These are phyloP conservation scores for Penicillium sp. DNA, from an alignment of 2,329 filamentous ascomycete species.

Conservation along the genomic window DNA sequence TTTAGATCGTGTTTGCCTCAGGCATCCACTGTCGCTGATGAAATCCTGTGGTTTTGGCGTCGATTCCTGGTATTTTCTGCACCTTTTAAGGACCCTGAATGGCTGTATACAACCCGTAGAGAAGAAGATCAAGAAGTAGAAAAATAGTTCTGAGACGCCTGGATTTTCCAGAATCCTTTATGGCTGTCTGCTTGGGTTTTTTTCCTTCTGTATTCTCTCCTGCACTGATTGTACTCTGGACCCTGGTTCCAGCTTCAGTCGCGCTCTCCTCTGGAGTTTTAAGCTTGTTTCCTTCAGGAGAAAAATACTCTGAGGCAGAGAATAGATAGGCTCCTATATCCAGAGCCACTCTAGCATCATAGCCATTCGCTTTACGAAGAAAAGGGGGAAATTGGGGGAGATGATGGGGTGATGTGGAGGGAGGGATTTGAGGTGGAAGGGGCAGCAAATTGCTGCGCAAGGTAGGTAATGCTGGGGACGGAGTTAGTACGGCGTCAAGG, in stretches of 20 bases:
- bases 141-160: not conserved
- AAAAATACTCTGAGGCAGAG: conserved; percentile 22
- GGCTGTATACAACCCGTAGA: conserved; percentile 4
- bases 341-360: conserved; percentile 39
- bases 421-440: conserved; percentile 20
- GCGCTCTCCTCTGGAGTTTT: not conserved
- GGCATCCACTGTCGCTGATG: conserved; percentile 8
- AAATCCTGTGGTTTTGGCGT: not conserved
- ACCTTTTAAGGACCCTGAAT: conserved; percentile 8
- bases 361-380: conserved; percentile 43
- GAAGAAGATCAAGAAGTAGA: not conserved
- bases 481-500: not conserved
- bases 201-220: not conserved
- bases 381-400: conserved; percentile 17
- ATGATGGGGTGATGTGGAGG: conserved; percentile 19
- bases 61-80: conserved; percentile 14
- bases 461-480: not conserved
- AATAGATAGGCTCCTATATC: conserved; percentile 35
- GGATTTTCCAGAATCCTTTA: conserved; percentile 8
- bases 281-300: conserved; percentile 3
- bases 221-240: conserved; percentile 8
- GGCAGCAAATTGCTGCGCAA: conserved; percentile 4
- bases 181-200: not conserved
- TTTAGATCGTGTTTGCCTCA: conserved; percentile 14
- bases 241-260: conserved; percentile 8